Evolutionary conservation across 1,284 basidiomycete genomes (phyloP).

Genomic region (Hypsizygus ulmarius): DNA sequence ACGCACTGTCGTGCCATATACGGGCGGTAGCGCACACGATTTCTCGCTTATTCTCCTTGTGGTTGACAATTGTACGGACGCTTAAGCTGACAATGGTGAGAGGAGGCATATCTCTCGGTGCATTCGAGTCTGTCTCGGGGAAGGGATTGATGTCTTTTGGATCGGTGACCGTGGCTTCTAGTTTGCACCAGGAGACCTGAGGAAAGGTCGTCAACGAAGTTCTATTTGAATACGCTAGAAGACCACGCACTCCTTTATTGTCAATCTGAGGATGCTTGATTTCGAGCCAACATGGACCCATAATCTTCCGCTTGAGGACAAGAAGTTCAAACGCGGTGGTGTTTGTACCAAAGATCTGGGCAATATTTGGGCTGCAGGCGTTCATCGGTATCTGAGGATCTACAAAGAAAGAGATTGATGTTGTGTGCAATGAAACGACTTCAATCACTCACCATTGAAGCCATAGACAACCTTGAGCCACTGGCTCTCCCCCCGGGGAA

Average conservation of each 20-base stretch:
- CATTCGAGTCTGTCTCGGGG: conserved; percentile 65
- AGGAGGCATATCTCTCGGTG: conserved; percentile 84
- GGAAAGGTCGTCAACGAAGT: not conserved
- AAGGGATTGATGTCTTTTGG: conserved; percentile 90
- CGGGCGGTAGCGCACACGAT: conserved; percentile 84
- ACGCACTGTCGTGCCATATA: conserved; percentile 86
- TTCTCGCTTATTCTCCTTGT: conserved; percentile 91
- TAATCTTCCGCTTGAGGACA: conserved; percentile 95
- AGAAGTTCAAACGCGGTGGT: conserved; percentile 93
- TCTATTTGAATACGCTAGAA: not conserved
- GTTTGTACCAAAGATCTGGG: conserved; percentile 89
- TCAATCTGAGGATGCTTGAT: conserved; percentile 75
- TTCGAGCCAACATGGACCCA: conserved; percentile 98
- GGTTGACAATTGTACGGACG: conserved; percentile 91
- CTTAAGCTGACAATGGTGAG: conserved; percentile 91
- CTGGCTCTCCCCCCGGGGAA: conserved; percentile 77
- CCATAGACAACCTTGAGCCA: conserved; percentile 95
- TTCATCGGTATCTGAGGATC: conserved; percentile 67
- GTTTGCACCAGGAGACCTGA: conserved; percentile 92
- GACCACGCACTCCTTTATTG: conserved; percentile 67
- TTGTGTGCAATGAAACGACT: not conserved
- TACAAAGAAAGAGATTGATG: conserved; percentile 20
- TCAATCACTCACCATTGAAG: conserved; percentile 61
- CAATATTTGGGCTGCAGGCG: conserved; percentile 81
- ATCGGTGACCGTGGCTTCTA: conserved; percentile 83